phyloP scores from a whole-genome alignment of 768 basidiomycete species.

The Pleurotus djamor region DNA sequence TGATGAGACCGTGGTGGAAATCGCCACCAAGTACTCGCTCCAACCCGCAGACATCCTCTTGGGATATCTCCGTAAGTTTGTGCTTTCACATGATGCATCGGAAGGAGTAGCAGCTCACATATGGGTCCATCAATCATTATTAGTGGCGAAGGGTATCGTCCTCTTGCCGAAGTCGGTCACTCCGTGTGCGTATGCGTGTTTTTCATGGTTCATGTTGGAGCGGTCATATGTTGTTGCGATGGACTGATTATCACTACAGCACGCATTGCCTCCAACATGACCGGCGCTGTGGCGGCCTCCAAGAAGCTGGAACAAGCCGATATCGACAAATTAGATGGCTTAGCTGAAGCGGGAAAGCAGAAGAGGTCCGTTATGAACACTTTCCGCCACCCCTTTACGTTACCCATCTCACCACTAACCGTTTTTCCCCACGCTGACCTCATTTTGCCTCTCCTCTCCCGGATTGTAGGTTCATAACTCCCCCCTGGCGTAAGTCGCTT shows the following conservation, averaged over 20 bases:
- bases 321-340: slow-evolving; percentile 51
- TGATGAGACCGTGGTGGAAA: slow-evolving; percentile 56
- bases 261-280: slow-evolving; percentile 62
- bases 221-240: not conserved
- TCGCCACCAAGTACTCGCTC: slow-evolving; percentile 58
- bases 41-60: slow-evolving; percentile 57
- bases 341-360: slow-evolving; percentile 66
- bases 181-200: slow-evolving; percentile 19
- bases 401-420: not conserved
- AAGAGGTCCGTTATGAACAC: slow-evolving; percentile 38
- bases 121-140: slow-evolving; percentile 8
- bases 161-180: slow-evolving; percentile 80
- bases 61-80: slow-evolving; percentile 55
- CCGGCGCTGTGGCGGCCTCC: slow-evolving; percentile 45
- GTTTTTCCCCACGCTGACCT: not conserved
- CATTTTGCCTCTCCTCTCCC: slow-evolving; percentile 3
- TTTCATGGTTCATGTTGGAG: not conserved
- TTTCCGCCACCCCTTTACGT: not conserved
- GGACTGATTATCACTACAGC: slow-evolving; percentile 12
- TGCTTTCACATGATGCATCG: not conserved
- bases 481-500: slow-evolving; percentile 61
- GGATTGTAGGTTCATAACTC: slow-evolving; percentile 51
- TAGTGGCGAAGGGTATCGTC: slow-evolving; percentile 64
- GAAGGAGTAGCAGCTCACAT: not conserved
- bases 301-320: slow-evolving; percentile 49